Conservation (phyloP, 352 stramenopile genomes). For the Globisporangium parvum region DNA sequence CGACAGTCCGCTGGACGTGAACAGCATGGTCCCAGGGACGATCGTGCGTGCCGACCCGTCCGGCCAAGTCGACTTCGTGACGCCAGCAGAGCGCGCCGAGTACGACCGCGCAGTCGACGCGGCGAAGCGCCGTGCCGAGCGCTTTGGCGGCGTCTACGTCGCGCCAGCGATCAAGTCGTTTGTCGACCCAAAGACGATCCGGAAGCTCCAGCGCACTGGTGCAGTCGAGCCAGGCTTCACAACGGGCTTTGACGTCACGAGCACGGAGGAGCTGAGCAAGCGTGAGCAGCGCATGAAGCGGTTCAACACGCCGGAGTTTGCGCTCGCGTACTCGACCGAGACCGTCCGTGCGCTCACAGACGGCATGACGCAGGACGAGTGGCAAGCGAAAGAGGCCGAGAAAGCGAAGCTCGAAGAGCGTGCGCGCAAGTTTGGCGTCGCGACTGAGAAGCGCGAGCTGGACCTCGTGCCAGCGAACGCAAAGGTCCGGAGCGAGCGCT, state of each 20-base stretch:
- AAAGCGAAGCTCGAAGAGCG: conserved; percentile 59
- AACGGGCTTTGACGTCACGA: conserved; percentile 70
- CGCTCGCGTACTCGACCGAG: conserved; percentile 60
- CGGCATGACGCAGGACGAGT: conserved; percentile 71
- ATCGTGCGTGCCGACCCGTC: conserved; percentile 62
- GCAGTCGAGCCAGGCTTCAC: conserved; percentile 50
- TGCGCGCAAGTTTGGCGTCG: conserved; percentile 66
- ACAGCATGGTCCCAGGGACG: conserved; percentile 30
- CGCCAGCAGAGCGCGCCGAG: conserved; percentile 35
- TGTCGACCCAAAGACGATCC: conserved; percentile 68
- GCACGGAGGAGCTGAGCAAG: conserved; percentile 54
- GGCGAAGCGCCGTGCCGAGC: conserved; percentile 42
- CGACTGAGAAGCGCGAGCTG: conserved; percentile 21
- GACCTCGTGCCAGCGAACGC: conserved; percentile 31
- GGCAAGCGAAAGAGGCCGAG: conserved; percentile 46
- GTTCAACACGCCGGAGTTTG: conserved; percentile 74
- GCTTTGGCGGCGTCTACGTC: conserved; percentile 63
- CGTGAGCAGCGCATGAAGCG: conserved; percentile 72
- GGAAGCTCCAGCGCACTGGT: conserved; percentile 68
- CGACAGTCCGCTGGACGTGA: conserved; percentile 26
- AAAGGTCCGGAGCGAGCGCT: conserved; percentile 61
- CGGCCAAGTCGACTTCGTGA: conserved; percentile 52
- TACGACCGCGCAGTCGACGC: conserved; percentile 41
- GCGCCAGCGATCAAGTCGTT: conserved; percentile 69
- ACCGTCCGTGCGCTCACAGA: conserved; percentile 48